Base-by-base conservation (phyloP, 768 basidiomycete genomes). In the Lyophyllum atratum region DNA sequence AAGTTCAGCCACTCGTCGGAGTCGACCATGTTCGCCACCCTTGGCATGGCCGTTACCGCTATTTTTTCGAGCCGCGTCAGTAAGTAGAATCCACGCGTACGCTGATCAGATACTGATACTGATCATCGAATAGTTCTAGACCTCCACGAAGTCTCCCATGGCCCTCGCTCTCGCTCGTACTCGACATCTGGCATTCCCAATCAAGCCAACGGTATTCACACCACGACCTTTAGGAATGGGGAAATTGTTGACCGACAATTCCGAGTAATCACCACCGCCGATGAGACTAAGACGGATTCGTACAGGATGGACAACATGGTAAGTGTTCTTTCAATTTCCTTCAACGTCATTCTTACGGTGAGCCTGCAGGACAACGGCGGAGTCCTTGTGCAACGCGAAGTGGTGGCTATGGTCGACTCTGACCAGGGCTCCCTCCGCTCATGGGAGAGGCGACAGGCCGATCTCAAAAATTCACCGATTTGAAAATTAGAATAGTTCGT, bases 1-100 rank as follows among this genome's bases (percentile, higher is more conserved):
- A 59, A 60, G 22, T 64, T 50, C 53, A 62, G 62, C 33, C 56
- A 58, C 14, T 50, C 54, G 4, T 64, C 61, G 2, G 59, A 62
- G 45, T 64, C 64, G 10, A 64, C 64, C 0, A 64, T 64, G 64
- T 59, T 64, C 14, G 64, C 64, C 11, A 64, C 58, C n/a, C 44
- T 64, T n/a, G 64, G 64, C 17, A 64, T 64, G 48, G 64, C 64
- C 8, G 42, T 60, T 6, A 64, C 64, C 3, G 61, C 64, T 6
- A 64, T 64, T 9, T 64, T 62, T 31, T 64, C 64, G 3, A 31
- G 45, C 12, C 64, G 46, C 26, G 64, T 64, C 19, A 64, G 64
- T 64, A 42, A 58, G 64, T 64, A 37, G 24, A 45, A 4, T 28
- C 25, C 12, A 10, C 17, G 11, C 14, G 17, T 17, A 12, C 8